phyloP scores from a whole-genome alignment of 495 filamentous ascomycete genomes.

The Pyrenula aspistea region DNA sequence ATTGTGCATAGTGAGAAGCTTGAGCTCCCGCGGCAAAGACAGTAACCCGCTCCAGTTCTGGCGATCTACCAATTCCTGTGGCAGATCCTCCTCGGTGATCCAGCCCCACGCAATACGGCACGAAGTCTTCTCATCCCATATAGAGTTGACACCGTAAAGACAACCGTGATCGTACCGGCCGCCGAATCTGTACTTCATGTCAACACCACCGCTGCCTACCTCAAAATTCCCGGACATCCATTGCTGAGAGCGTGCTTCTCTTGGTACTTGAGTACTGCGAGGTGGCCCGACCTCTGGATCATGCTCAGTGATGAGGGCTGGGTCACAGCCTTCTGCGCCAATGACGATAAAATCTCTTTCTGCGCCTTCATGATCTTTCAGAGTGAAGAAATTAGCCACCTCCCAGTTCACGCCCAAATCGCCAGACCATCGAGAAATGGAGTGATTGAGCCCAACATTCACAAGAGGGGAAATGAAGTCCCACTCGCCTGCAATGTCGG shows the following conservation, averaged over 20 bases:
- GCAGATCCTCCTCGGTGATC: constrained; percentile 27
- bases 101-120: constrained; percentile 22
- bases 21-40: constrained; percentile 20
- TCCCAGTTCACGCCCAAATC: constrained; percentile 47
- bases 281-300: neutral
- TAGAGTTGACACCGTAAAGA: constrained; percentile 26
- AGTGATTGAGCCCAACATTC: constrained; percentile 28
- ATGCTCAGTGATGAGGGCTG: constrained; percentile 1
- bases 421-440: constrained; percentile 32
- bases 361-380: constrained; percentile 21
- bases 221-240: constrained; percentile 21
- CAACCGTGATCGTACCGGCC: constrained; percentile 27
- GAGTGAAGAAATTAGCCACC: constrained; percentile 36
- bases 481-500: constrained; percentile 33
- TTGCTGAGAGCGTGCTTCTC: constrained; percentile 17
- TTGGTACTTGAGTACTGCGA: constrained; percentile 8
- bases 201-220: constrained; percentile 1
- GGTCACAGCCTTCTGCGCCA: constrained; percentile 33
- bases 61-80: constrained; percentile 19
- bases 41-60: constrained; percentile 30
- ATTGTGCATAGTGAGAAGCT: constrained; percentile 14
- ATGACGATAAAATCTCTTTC: constrained; percentile 35
- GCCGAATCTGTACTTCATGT: constrained; percentile 15
- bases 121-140: constrained; percentile 21
- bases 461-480: constrained; percentile 35